Conservation (phyloP, 331 rosid genomes). For the Rosa hybrid region DNA sequence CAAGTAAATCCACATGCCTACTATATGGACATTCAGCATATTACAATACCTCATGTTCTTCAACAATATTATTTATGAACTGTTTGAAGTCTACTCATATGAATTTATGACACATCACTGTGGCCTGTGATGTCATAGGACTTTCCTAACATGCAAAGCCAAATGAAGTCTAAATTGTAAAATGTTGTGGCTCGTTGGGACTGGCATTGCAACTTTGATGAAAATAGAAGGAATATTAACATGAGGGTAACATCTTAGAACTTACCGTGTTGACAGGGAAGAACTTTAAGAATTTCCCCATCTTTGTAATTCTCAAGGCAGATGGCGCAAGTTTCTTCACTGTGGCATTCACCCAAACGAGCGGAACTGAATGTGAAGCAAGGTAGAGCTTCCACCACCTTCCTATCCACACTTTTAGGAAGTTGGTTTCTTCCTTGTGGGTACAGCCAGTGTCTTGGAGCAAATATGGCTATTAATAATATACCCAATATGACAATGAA, state of each 20-base stretch:
- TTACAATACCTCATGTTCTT: not conserved
- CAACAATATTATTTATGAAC: not conserved
- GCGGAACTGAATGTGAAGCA: slow-evolving; percentile 30
- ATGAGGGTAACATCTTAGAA: not conserved
- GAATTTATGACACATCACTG: not conserved
- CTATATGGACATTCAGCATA: not conserved
- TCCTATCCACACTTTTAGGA: slow-evolving; percentile 27
- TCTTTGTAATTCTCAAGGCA: slow-evolving; percentile 50
- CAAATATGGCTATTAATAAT: slow-evolving; percentile 27
- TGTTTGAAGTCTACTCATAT: not conserved
- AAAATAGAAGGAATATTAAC: not conserved
- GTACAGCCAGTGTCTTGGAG: slow-evolving; percentile 29
- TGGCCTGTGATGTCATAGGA: not conserved
- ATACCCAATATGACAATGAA: slow-evolving; percentile 33
- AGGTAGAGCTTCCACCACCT: slow-evolving; percentile 43
- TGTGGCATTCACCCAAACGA: slow-evolving; percentile 14
- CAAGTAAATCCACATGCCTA: slow-evolving; percentile 1
- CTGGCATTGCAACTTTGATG: not conserved
- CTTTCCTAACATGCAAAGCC: not conserved
- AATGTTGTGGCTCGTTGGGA: not conserved
- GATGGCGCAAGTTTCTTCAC: slow-evolving; percentile 46
- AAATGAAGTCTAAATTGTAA: not conserved
- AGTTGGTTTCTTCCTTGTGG: slow-evolving; percentile 25
- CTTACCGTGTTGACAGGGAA: slow-evolving; percentile 41
- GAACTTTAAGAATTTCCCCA: slow-evolving; percentile 43